These are phyloP conservation scores for Hanseniaspora singularis DNA, from an alignment of 805 yeast species.

Conservation along the genomic window DNA sequence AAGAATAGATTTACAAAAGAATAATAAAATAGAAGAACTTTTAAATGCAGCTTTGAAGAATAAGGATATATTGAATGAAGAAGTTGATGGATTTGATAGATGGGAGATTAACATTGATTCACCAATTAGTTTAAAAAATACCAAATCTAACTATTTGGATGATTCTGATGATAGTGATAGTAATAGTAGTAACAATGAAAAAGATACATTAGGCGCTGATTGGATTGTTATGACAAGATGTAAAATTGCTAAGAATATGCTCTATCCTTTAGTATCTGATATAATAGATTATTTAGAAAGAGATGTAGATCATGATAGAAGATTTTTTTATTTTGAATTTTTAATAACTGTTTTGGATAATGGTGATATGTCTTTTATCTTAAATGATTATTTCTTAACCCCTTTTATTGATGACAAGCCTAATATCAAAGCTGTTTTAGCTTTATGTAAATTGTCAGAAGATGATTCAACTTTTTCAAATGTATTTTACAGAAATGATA, in stretches of 20 bases:
- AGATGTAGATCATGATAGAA: slow-evolving; percentile 6
- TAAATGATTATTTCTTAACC: slow-evolving; percentile 11
- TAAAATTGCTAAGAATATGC: slow-evolving; percentile 12
- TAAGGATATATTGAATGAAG: slow-evolving; percentile 1
- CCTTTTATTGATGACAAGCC: slow-evolving; percentile 11
- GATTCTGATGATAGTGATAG: background rate
- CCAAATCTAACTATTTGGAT: background rate
- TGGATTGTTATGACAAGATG: slow-evolving; percentile 13
- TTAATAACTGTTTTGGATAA: slow-evolving; percentile 13
- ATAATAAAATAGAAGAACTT: slow-evolving; percentile 7
- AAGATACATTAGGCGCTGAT: slow-evolving; percentile 6
- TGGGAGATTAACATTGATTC: slow-evolving; percentile 14
- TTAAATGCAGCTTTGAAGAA: slow-evolving; percentile 3
- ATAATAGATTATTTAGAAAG: slow-evolving; percentile 4
- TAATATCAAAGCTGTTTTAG: slow-evolving; percentile 13
- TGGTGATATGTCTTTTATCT: slow-evolving; percentile 11
- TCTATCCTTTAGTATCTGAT: slow-evolving; percentile 4
- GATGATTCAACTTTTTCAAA: slow-evolving; percentile 7
- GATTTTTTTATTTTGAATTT: slow-evolving; percentile 13
- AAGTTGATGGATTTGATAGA: slow-evolving; percentile 6
- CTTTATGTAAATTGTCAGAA: slow-evolving; percentile 10
- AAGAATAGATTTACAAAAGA: slow-evolving; percentile 14
- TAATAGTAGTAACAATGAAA: background rate
- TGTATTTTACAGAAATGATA: slow-evolving; percentile 14
- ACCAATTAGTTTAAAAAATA: slow-evolving; percentile 2